phyloP scores from a whole-genome alignment of 768 basidiomycete species.

The Pleurotus platypus region DNA sequence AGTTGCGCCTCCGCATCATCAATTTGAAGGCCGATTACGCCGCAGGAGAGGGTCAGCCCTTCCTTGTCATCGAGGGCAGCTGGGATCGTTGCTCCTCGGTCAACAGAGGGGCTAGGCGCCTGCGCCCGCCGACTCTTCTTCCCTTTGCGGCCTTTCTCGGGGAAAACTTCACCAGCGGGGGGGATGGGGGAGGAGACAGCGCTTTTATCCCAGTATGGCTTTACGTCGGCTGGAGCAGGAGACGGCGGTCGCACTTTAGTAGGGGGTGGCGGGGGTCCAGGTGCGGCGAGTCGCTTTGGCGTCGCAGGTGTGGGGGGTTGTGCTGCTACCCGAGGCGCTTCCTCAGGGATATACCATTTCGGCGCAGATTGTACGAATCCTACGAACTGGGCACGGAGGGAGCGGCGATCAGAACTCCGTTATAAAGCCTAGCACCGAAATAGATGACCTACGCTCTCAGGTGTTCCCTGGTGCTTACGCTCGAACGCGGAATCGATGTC shows the following conservation, averaged over 20 bases:
- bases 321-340: neutral
- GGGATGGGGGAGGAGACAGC: neutral
- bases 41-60: too few species aligned
- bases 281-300: neutral
- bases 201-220: neutral
- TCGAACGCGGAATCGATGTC: neutral
- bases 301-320: neutral
- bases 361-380: neutral
- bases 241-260: neutral
- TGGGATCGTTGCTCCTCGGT: too few species aligned
- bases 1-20: neutral
- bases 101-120: too few species aligned
- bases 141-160: neutral
- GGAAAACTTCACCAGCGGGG: neutral
- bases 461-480: neutral
- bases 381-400: neutral
- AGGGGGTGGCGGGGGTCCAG: neutral
- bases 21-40: too few species aligned
- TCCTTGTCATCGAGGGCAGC: too few species aligned
- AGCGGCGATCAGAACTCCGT: neutral
- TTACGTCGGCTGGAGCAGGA: neutral
- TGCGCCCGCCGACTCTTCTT: neutral
- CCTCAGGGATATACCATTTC: neutral
- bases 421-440: too few species aligned
- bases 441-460: neutral